A percentile compares a stretch with the other conserved stretches of the same genome.
phyloP scores from a whole-genome alignment of 2,329 filamentous ascomycete genomes.

The Rasamsonia emersonii region DNA sequence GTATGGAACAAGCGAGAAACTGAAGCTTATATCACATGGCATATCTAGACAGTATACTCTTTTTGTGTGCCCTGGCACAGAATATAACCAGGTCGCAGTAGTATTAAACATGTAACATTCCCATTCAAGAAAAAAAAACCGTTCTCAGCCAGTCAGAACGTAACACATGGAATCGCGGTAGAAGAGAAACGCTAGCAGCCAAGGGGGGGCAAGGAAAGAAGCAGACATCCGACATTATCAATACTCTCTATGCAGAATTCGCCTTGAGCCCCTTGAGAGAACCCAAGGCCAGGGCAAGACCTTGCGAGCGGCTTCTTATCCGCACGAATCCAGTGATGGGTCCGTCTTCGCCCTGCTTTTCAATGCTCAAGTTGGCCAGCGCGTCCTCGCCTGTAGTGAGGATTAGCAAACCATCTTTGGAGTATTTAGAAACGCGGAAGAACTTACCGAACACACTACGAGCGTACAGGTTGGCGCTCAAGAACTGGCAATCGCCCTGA shows the following conservation, averaged over 20 bases:
- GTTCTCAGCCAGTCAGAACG: slow-evolving; percentile 1
- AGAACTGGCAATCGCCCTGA: slow-evolving; percentile 95
- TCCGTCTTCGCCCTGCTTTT: slow-evolving; percentile 91
- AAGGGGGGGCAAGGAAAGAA: slow-evolving; percentile 14
- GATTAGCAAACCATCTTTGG: slow-evolving; percentile 13
- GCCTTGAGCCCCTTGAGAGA: slow-evolving; percentile 93
- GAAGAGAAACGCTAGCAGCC: slow-evolving; percentile 6
- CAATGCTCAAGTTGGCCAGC: slow-evolving; percentile 91
- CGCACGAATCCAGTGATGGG: slow-evolving; percentile 95
- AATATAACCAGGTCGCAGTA: not conserved
- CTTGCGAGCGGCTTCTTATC: slow-evolving; percentile 95
- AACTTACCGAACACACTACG: slow-evolving; percentile 93
- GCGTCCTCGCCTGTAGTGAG: slow-evolving; percentile 77
- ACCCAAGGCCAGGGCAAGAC: slow-evolving; percentile 83
- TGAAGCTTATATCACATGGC: no score
- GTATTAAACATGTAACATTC: slow-evolving; percentile 6
- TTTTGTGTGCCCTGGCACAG: not conserved
- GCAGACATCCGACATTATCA: slow-evolving; percentile 17
- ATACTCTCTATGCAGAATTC: slow-evolving; percentile 30
- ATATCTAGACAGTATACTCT: not conserved
- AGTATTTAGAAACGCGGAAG: slow-evolving; percentile 4
- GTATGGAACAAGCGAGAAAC: no score
- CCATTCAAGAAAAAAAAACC: slow-evolving; percentile 1
- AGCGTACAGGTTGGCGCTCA: slow-evolving; percentile 94
- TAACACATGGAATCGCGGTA: no score